These are phyloP conservation scores for Penicillium chermesinum DNA, from an alignment of 495 filamentous ascomycete species.

Conservation along the genomic window DNA sequence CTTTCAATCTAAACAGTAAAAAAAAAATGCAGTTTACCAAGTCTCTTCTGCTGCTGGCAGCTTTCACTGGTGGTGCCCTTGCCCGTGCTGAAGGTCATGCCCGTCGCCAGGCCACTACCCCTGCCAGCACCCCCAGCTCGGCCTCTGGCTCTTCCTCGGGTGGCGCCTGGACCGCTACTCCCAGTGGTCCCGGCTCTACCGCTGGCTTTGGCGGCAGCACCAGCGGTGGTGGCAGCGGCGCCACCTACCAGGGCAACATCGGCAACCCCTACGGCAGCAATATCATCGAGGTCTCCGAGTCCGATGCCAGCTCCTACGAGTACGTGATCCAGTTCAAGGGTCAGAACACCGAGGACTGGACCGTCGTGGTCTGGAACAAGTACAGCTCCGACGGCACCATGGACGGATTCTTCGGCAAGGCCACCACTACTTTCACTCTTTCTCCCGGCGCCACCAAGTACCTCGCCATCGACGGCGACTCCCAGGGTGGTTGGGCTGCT, in stretches of 20 bases:
- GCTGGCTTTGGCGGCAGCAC: slow-evolving; percentile 31
- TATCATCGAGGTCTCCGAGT: slow-evolving; percentile 39
- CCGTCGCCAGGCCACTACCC: slow-evolving; percentile 24
- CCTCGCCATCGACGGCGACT: slow-evolving; percentile 45
- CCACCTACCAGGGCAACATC: slow-evolving; percentile 43
- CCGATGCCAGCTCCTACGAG: slow-evolving; percentile 34
- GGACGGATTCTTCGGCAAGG: slow-evolving; percentile 37
- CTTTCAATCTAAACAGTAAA: slow-evolving; percentile 13
- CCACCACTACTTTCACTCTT: slow-evolving; percentile 39
- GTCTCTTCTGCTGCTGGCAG: slow-evolving; percentile 36
- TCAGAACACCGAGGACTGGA: slow-evolving; percentile 31
- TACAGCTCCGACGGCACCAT: slow-evolving; percentile 34
- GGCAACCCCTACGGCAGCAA: slow-evolving; percentile 50
- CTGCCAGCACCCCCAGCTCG: slow-evolving; percentile 2
- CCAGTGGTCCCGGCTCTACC: slow-evolving; percentile 21
- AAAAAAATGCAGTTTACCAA: slow-evolving; percentile 36
- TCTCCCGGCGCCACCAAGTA: slow-evolving; percentile 36
- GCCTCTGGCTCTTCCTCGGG: slow-evolving; percentile 4
- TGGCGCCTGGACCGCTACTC: slow-evolving; percentile 19
- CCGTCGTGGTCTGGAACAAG: slow-evolving; percentile 52
- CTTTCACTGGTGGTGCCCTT: slow-evolving; percentile 25
- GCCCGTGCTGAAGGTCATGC: slow-evolving; percentile 20
- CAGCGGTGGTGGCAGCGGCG: slow-evolving; percentile 19
- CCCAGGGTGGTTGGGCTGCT: slow-evolving; percentile 37
- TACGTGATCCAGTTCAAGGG: slow-evolving; percentile 46